phyloP scores from a whole-genome alignment of 1,284 basidiomycete genomes.

The Trichosporon ovoides region DNA sequence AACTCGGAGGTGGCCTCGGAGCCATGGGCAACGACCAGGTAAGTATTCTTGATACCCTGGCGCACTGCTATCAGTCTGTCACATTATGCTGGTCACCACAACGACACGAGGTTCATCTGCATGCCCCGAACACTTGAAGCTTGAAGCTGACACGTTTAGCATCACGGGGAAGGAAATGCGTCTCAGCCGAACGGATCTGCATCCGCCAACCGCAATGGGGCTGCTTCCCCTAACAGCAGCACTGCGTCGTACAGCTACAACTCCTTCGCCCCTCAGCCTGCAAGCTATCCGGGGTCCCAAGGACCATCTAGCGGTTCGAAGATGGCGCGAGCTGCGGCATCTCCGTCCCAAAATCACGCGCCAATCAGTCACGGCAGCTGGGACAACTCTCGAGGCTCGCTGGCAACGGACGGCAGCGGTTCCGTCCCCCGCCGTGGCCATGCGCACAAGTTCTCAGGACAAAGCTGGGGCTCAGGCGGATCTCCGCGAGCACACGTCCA shows the following conservation, averaged over 20 bases:
- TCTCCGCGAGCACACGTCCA: slow-evolving; percentile 5
- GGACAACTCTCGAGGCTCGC: slow-evolving; percentile 1
- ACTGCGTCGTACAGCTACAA: slow-evolving; percentile 1
- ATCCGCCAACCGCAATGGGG: background rate
- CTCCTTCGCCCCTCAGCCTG: background rate
- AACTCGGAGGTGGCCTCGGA: slow-evolving; percentile 35
- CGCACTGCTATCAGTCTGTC: too few relatives aligned
- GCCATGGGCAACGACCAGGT: slow-evolving; percentile 15
- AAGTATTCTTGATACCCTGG: background rate
- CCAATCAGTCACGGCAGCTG: background rate
- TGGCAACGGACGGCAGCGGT: background rate
- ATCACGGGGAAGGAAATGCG: background rate
- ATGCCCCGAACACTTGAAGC: background rate
- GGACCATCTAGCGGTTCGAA: background rate
- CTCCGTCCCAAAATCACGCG: background rate
- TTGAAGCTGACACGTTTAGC: background rate
- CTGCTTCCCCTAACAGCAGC: background rate
- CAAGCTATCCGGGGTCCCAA: background rate
- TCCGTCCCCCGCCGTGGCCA: background rate
- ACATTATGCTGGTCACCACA: too few relatives aligned
- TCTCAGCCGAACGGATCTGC: slow-evolving; percentile 1
- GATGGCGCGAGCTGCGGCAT: background rate
- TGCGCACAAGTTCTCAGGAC: slow-evolving; percentile 4
- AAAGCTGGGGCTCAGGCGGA: background rate
- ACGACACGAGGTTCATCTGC: background rate